These are phyloP conservation scores for Fusarium camptoceras DNA, from an alignment of 2,329 filamentous ascomycete species.

Conservation along the genomic window DNA sequence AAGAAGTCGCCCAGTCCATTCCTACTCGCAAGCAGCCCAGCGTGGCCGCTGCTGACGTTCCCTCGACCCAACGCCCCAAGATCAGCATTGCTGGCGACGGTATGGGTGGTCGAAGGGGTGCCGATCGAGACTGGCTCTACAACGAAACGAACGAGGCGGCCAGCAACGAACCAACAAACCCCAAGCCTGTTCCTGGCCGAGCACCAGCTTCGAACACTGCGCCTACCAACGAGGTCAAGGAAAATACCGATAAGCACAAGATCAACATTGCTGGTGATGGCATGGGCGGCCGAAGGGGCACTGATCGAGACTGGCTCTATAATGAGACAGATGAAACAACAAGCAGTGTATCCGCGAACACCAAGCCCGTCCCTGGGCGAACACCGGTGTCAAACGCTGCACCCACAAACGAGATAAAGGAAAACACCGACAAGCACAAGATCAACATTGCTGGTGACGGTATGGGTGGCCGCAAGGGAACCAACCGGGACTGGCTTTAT, in stretches of 20 bases:
- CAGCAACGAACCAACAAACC: constrained; percentile 26
- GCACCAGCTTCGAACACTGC: constrained; percentile 46
- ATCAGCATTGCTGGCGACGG: constrained; percentile 68
- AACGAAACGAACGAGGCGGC: constrained; percentile 56
- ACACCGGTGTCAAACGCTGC: constrained; percentile 46
- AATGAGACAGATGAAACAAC: constrained; percentile 46
- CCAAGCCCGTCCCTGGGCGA: constrained; percentile 48
- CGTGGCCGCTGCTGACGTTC: constrained; percentile 23
- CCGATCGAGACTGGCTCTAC: constrained; percentile 68
- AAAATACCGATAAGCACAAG: constrained; percentile 33
- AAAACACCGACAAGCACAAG: constrained; percentile 30
- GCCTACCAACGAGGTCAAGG: constrained; percentile 17
- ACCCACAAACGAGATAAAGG: constrained; percentile 14
- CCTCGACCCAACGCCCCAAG: constrained; percentile 30
- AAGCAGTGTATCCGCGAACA: constrained; percentile 20
- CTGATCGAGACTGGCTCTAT: constrained; percentile 60
- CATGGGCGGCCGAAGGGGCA: constrained; percentile 71
- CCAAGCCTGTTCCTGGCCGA: constrained; percentile 48
- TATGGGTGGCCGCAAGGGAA: constrained; percentile 71
- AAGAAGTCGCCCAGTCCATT: constrained; percentile 48
- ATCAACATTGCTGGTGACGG: constrained; percentile 68
- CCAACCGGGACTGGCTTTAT: constrained; percentile 60
- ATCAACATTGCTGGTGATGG: constrained; percentile 68
- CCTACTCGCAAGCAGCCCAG: constrained; percentile 36
- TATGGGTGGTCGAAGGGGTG: constrained; percentile 71